phyloP scores from a whole-genome alignment of 768 basidiomycete species.

The Leccinum uliginosum region DNA sequence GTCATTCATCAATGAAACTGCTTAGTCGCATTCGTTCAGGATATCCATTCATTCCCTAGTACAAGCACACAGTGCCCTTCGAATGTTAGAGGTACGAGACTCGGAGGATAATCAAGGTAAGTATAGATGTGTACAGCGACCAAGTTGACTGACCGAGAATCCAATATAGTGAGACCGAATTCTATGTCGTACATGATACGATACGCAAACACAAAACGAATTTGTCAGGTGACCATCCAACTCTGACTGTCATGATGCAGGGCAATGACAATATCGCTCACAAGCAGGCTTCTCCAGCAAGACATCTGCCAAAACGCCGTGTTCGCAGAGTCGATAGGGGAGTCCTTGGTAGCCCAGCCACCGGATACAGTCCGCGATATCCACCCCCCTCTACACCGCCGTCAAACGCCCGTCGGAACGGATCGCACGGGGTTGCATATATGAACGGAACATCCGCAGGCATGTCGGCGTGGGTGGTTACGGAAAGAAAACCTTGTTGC shows the following conservation, averaged over 20 bases:
- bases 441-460: background rate
- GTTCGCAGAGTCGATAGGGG: slow-evolving; percentile 3
- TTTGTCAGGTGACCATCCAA: background rate
- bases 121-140: background rate
- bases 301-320: slow-evolving; percentile 18
- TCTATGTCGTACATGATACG: background rate
- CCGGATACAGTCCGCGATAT: slow-evolving; percentile 6
- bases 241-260: background rate
- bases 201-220: background rate
- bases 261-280: background rate
- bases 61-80: background rate
- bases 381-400: background rate
- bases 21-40: slow-evolving; percentile 2
- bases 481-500: background rate
- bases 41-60: background rate
- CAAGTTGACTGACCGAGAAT: background rate
- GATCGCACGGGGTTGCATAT: slow-evolving; percentile 16
- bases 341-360: slow-evolving; percentile 4
- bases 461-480: background rate
- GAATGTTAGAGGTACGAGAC: background rate
- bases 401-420: slow-evolving; percentile 17
- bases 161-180: background rate
- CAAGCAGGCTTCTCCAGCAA: slow-evolving; percentile 10
- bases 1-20: slow-evolving; percentile 22
- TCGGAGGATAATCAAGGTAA: background rate